Evolutionary conservation across 2,329 filamentous ascomycete species (phyloP).

Genomic region (Mycosphaerella sp.): DNA sequence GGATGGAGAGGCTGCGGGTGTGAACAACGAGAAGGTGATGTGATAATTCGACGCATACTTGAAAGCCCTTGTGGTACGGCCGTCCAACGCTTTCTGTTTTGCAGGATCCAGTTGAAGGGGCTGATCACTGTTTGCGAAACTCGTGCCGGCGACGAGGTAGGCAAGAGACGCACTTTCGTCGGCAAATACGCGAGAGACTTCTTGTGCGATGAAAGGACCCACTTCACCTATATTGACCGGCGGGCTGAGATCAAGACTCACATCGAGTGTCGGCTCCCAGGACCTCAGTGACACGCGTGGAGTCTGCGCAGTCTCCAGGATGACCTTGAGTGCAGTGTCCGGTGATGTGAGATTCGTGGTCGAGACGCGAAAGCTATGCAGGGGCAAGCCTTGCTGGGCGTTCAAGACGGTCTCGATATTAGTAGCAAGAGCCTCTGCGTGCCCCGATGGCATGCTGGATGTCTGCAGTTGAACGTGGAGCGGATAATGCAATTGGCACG

Average conservation of each 20-base stretch:
- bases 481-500: slow-evolving; percentile 82
- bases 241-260: slow-evolving; percentile 67
- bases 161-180: slow-evolving; percentile 81
- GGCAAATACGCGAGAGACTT: slow-evolving; percentile 70
- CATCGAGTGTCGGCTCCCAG: slow-evolving; percentile 64
- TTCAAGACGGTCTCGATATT: slow-evolving; percentile 83
- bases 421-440: slow-evolving; percentile 57
- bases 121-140: slow-evolving; percentile 19
- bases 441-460: slow-evolving; percentile 36
- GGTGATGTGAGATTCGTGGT: slow-evolving; percentile 20
- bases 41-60: slow-evolving; percentile 94
- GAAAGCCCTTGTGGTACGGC: slow-evolving; percentile 72
- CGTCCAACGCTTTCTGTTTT: slow-evolving; percentile 45
- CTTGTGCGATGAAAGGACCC: slow-evolving; percentile 69
- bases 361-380: slow-evolving; percentile 67
- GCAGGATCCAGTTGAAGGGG: slow-evolving; percentile 31
- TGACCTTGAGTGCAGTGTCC: slow-evolving; percentile 58
- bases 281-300: slow-evolving; percentile 47
- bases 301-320: slow-evolving; percentile 25
- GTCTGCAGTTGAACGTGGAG: slow-evolving; percentile 73
- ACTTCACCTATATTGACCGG: slow-evolving; percentile 59
- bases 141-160: slow-evolving; percentile 28
- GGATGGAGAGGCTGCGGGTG: slow-evolving; percentile 67
- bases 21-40: slow-evolving; percentile 91
- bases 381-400: slow-evolving; percentile 76